Evolutionary conservation across 148 eudicot species (phyloP).

Genomic region (Chenopodium formosanum): DNA sequence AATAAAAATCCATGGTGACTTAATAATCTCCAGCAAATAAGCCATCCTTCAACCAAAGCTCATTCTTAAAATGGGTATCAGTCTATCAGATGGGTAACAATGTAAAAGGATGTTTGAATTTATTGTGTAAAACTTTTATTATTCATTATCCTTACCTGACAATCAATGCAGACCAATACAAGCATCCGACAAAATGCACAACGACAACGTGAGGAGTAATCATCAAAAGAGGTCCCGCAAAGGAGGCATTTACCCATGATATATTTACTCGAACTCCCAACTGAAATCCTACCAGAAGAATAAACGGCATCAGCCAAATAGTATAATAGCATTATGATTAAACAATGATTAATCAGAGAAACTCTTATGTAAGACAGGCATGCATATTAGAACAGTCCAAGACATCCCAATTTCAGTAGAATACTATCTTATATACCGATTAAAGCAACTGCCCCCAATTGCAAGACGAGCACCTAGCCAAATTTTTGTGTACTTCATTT

Average conservation of each 20-base stretch:
- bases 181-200: slow-evolving; percentile 94
- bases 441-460: not conserved
- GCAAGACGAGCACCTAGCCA: not conserved
- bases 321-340: not conserved
- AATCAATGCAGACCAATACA: slow-evolving; percentile 75
- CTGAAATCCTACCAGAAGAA: slow-evolving; percentile 65
- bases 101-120: not conserved
- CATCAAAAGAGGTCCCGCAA: slow-evolving; percentile 70
- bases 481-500: not conserved
- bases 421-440: not conserved
- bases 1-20: not conserved
- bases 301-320: slow-evolving; percentile 14
- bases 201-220: slow-evolving; percentile 80
- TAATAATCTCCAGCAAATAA: not conserved
- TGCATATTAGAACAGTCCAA: not conserved
- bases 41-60: not conserved
- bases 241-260: slow-evolving; percentile 72
- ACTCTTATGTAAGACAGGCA: not conserved
- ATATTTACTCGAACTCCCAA: slow-evolving; percentile 60
- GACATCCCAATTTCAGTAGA: not conserved
- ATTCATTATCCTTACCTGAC: slow-evolving; percentile 49
- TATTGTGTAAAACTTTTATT: not conserved
- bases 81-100: no score
- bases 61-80: not conserved
- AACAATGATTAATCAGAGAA: not conserved